Evolutionary conservation across 2,329 filamentous ascomycete genomes (phyloP), one percentile per base, ranked within the genome.

Genomic region (Fusarium devonianum): DNA sequence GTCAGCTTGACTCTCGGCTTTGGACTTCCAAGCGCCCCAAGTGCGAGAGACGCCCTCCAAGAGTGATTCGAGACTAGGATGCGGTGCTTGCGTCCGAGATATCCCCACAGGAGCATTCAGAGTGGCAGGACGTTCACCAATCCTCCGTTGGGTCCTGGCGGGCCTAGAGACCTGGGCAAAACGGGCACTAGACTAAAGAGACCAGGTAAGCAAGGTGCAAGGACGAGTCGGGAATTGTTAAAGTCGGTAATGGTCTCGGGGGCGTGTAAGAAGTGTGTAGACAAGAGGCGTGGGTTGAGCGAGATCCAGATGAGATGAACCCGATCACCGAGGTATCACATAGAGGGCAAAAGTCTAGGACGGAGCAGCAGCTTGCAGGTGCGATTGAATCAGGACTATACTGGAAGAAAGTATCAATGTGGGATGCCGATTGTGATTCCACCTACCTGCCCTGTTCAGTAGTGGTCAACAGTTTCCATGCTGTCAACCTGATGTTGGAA

Each of bases 111-210:
- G n/a, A n/a, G n/a, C n/a, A n/a, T n/a, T n/a, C n/a, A n/a, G n/a
- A n/a, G n/a, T n/a, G 49, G 37, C 19, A 48, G 44, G 26, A 37
- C 14, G 40, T 39, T 23, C 41, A 21, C 26, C 40, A 23, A 22
- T 37, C 17, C 2, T 44, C 17, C 14, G n/a, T 37, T 26, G n/a
- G 23, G 12, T 37, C 5, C 13, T 29, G 7, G 12, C 39, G 11
- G 17, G 17, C 16, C 12, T 9, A 35, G 10, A 5, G 35, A 21
- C n/a, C 17, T 22, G 16, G 4, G 11, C n/a, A 11, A 11, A 43
- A n/a, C 4, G 26, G 8, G n/a, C 12, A 9, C 28, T 12, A 3
- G 18, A 29, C 41, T 45, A 37, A 28, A 29, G 9, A 45, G 7
- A 7, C 16, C n/a, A 45, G 17, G 32, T 45, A 45, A 37, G 23